A percentile compares a stretch with the other conserved stretches of the same genome.
phyloP scores from a whole-genome alignment of 139 green algal genomes.

The Ulvella scutata region DNA sequence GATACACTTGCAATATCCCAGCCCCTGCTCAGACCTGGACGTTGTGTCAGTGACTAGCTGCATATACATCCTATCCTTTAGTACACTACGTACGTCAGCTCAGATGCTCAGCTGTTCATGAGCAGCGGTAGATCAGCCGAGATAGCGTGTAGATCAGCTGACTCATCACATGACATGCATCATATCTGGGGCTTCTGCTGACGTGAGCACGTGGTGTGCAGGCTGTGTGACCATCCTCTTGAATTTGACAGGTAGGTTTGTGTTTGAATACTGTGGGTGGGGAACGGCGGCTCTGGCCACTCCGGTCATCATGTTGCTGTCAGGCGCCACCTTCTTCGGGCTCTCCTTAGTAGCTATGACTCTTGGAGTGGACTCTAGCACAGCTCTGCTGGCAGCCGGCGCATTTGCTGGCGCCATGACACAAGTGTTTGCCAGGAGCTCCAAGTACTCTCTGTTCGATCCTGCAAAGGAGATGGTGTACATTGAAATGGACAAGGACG shows the following conservation, averaged over 20 bases:
- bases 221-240: constrained; percentile 43
- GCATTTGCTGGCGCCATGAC: constrained; percentile 43
- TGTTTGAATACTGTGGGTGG: constrained; percentile 65
- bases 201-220: neutral
- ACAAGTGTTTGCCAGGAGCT: constrained; percentile 21
- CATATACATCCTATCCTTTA: too few species aligned
- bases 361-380: constrained; percentile 12
- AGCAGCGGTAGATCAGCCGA: too few species aligned
- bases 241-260: constrained; percentile 60
- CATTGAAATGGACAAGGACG: constrained; percentile 64
- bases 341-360: constrained; percentile 23
- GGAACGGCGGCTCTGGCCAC: constrained; percentile 36
- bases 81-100: too few species aligned
- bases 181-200: too few species aligned
- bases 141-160: too few species aligned
- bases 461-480: constrained; percentile 84
- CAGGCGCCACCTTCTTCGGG: constrained; percentile 45
- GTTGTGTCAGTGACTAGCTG: too few species aligned
- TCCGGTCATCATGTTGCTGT: constrained; percentile 43
- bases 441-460: constrained; percentile 70
- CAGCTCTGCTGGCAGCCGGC: constrained; percentile 27
- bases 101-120: too few species aligned
- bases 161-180: too few species aligned
- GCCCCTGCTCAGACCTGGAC: too few species aligned
- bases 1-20: too few species aligned